Base-by-base conservation (phyloP, 306 rosid genomes). In the Dalbergia cochinchinensis region DNA sequence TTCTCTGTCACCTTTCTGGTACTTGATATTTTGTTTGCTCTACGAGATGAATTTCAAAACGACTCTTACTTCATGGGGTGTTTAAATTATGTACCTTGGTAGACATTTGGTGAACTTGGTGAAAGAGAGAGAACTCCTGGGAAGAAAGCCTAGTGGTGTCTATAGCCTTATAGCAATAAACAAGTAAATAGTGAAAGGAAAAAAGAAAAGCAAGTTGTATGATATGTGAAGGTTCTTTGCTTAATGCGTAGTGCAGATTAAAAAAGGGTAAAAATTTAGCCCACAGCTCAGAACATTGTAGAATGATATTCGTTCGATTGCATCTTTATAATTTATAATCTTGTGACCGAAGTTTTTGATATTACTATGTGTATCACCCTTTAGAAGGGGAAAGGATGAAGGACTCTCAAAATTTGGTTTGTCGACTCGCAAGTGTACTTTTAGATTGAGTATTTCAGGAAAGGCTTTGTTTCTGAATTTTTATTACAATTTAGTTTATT, bases 61-160 rank as follows among this genome's bases (percentile, higher is more conserved):
- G 6, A 48, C n/a, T 61, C 33, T 47, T 5, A 48, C 65, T 37
- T 62, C 53, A 4, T 26, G 4, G 16, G 9, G 7, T 60, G 64
- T 69, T 47, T 70, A 35, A 61, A 34, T 39, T 61, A 20, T 47
- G 26, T 19, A 11, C 62, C 37, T 69, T 65, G 61, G 18, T 42
- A 18, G n/a, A 69, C 34, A 65, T 19, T 47, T 15, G 85, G 64
- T 48, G 78, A 62, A 22, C 61, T 75, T 47, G 4, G 5, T 50
- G 37, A 6, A 44, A 34, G 2, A 26, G 31, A 2, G 31, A 26
- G 31, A 18, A 53, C 59, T 15, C 59, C 19, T n/a, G 7, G 16
- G 59, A 44, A 14, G 59, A 14, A 5, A 53, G 19, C 59, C 22
- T 4, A n/a, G 14, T 22, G 16, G 11, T 47, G 53, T 74, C 7